A percentile compares a stretch with the other conserved stretches of the same genome.
These are phyloP conservation scores for Talaromyces liani DNA, from an alignment of 495 filamentous ascomycete genomes.

Conservation along the genomic window DNA sequence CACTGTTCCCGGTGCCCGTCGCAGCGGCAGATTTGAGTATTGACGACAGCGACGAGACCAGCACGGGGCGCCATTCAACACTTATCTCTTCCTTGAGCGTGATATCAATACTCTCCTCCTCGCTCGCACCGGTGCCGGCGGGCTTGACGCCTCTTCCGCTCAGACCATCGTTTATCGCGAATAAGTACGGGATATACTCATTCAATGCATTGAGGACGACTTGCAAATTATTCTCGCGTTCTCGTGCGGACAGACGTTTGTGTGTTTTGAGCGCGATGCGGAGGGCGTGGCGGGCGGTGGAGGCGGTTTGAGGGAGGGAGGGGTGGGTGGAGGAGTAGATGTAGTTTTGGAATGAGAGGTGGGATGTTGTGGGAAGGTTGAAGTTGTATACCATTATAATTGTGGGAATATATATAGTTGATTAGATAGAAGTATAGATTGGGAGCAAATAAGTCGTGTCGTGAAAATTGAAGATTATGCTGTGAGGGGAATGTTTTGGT, in stretches of 20 bases:
- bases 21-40: slow-evolving; percentile 27
- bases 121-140: slow-evolving; percentile 6
- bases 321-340: slow-evolving; percentile 69
- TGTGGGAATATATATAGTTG: slow-evolving; percentile 9
- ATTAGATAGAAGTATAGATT: slow-evolving; percentile 4
- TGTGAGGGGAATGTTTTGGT: not conserved
- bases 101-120: slow-evolving; percentile 57
- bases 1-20: slow-evolving; percentile 33
- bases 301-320: slow-evolving; percentile 68
- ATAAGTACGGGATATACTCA: slow-evolving; percentile 72
- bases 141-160: slow-evolving; percentile 23
- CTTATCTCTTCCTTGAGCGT: slow-evolving; percentile 49
- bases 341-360: slow-evolving; percentile 66
- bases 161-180: slow-evolving; percentile 65
- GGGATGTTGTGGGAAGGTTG: slow-evolving; percentile 74
- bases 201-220: slow-evolving; percentile 59
- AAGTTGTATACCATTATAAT: slow-evolving; percentile 78
- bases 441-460: not conserved
- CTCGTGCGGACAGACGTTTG: slow-evolving; percentile 61
- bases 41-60: slow-evolving; percentile 42
- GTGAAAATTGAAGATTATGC: slow-evolving; percentile 19
- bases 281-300: slow-evolving; percentile 70
- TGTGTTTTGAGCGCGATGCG: slow-evolving; percentile 71
- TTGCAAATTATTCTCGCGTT: slow-evolving; percentile 59
- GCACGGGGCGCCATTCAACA: slow-evolving; percentile 77